Evolutionary conservation across 1,284 basidiomycete species (phyloP), one percentile per base, ranked within the genome.

Genomic region (Acaromyces ingoldii): DNA sequence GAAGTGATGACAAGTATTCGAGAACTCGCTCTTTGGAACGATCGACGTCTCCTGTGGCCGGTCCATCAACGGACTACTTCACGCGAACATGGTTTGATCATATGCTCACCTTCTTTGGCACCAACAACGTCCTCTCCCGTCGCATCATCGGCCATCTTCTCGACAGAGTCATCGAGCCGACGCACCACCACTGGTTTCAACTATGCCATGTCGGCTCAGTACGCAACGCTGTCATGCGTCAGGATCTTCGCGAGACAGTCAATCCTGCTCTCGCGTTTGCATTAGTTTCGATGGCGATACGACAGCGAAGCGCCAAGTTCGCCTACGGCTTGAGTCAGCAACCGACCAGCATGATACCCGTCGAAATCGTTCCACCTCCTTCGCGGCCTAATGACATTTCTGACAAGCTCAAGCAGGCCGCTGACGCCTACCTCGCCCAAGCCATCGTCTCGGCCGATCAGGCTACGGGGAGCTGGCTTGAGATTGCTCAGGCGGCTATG

Each of bases 331-430:
- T 40, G 38, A 19, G 38, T 17, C 13, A 22, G 17, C 21, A 25
- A 17, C 21, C 21, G 38, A 40, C 38, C 13, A 40, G n/a, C n/a
- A n/a, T 40, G 38, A 40, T 40, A 40, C 38, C 38, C 17, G 38
- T 22, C 28, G 38, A 40, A 40, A 25, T 17, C 17, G 28, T 40
- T 13, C 38, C 38, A 40, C 38, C 38, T 22, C 38, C 38, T 7
- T 7, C 17, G 28, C 21, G 38, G 28, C 38, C 38, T 13, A 25
- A 40, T 19, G 38, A 40, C 7, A 9, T 40, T 13, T 40, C 38
- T 7, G 38, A 40, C 13, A 7, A 7, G 38, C 21, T 40, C 38
- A 40, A 40, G 28, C 21, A 40, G 17, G 38, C 38, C 7, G 38
- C 9, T 7, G 7, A 40, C 17, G 28, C 17, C 7, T 40, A 9